phyloP scores from a whole-genome alignment of 331 rosid species.

The Acacia concinna region DNA sequence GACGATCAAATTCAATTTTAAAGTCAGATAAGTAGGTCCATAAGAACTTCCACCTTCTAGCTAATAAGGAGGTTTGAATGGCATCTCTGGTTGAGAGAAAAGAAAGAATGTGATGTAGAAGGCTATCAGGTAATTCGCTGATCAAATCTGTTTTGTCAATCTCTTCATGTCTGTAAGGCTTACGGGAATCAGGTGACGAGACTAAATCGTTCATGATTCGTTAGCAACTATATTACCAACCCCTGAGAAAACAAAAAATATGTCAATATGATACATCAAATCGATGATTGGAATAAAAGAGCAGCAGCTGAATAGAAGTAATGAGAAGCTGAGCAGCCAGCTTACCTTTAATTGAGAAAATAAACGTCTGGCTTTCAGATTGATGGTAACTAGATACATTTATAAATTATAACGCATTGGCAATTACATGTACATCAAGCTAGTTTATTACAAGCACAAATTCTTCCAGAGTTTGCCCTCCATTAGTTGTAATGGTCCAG shows the following conservation, averaged over 20 bases:
- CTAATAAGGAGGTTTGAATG: constrained; percentile 11
- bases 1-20: background rate
- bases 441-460: background rate
- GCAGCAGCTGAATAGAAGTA: background rate
- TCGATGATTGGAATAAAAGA: background rate
- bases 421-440: background rate
- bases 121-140: constrained; percentile 18
- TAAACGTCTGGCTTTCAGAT: background rate
- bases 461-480: background rate
- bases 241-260: background rate
- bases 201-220: background rate
- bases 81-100: constrained; percentile 24
- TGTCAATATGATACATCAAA: background rate
- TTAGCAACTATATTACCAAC: background rate
- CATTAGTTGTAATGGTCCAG: background rate
- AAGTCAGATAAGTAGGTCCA: constrained; percentile 22
- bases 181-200: background rate
- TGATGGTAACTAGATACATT: background rate
- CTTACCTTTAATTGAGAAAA: background rate
- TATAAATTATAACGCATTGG: background rate
- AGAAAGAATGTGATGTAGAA: constrained; percentile 28
- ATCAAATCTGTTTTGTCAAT: constrained; percentile 8
- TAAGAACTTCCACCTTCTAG: constrained; percentile 30
- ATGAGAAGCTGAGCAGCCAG: background rate
- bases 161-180: background rate